Evolutionary conservation across 805 yeast species (phyloP).

Genomic region (Starmerella cellae): DNA sequence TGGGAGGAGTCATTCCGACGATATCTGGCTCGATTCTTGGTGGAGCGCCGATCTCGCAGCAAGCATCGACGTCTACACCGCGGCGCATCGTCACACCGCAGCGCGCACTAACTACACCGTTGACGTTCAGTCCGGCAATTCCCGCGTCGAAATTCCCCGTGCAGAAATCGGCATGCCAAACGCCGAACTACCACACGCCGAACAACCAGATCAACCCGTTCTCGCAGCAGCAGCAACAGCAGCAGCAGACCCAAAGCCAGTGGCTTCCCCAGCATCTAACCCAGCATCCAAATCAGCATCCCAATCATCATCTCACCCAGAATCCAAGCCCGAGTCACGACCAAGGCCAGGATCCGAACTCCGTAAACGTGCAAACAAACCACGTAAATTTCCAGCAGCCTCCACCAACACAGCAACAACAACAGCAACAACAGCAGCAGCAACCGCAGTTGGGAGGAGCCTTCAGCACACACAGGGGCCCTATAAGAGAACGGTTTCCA

Average conservation of each 20-base stretch:
- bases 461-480: not conserved
- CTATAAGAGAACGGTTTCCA: not conserved
- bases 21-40: not conserved
- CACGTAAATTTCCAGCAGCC: not conserved
- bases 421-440: too few species aligned
- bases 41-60: not conserved
- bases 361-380: not conserved
- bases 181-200: not conserved
- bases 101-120: not conserved
- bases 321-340: not conserved
- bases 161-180: not conserved
- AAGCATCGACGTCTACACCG: constrained; percentile 16
- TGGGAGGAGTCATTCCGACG: not conserved
- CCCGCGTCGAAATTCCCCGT: not conserved
- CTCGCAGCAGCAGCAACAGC: too few species aligned
- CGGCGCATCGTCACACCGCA: constrained; percentile 11
- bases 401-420: not conserved
- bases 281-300: not conserved
- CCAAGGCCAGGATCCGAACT: not conserved
- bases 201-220: not conserved
- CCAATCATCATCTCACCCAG: too few species aligned
- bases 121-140: not conserved
- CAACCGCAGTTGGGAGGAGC: not conserved
- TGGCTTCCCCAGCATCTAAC: not conserved
- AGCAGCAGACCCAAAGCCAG: not conserved